phyloP scores from a whole-genome alignment of 768 basidiomycete genomes.

The Termitomyces sp. region DNA sequence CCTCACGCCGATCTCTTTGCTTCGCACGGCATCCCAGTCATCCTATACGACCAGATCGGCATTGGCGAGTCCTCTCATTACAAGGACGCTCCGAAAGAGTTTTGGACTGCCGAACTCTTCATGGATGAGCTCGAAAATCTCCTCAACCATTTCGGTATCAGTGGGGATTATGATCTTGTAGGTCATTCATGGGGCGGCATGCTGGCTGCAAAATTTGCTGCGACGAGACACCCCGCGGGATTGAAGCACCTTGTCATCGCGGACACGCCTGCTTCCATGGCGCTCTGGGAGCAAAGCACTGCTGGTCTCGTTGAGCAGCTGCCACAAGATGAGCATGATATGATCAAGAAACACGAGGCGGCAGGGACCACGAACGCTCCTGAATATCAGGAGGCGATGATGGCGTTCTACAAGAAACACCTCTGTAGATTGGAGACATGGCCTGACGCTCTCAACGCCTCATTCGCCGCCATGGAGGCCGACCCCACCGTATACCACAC shows the following conservation, averaged over 20 bases:
- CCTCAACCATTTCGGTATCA: constrained; percentile 33
- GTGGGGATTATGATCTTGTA: constrained; percentile 32
- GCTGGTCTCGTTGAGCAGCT: constrained; percentile 9
- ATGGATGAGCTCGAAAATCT: constrained; percentile 49
- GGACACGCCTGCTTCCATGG: constrained; percentile 24
- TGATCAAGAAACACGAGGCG: constrained; percentile 15
- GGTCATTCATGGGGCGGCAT: constrained; percentile 60
- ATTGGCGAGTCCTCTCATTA: constrained; percentile 39
- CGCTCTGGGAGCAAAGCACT: constrained; percentile 19
- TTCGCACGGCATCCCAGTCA: constrained; percentile 27
- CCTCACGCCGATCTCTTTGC: constrained; percentile 22
- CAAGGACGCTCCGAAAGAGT: constrained; percentile 32
- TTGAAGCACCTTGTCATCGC: constrained; percentile 29
- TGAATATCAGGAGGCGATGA: constrained; percentile 14
- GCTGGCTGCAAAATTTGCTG: constrained; percentile 35
- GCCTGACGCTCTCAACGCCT: constrained; percentile 17
- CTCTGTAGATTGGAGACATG: constrained; percentile 18
- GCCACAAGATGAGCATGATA: constrained; percentile 12
- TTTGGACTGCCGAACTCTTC: constrained; percentile 35
- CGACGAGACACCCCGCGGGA: constrained; percentile 29
- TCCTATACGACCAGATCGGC: constrained; percentile 50
- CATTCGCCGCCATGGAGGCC: constrained; percentile 15
- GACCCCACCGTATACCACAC: constrained; percentile 21
- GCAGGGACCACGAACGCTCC: constrained; percentile 13
- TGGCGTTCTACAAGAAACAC: constrained; percentile 20